These are phyloP conservation scores for Puya raimondii DNA, from an alignment of 176 grass and related monocot species.

Conservation along the genomic window DNA sequence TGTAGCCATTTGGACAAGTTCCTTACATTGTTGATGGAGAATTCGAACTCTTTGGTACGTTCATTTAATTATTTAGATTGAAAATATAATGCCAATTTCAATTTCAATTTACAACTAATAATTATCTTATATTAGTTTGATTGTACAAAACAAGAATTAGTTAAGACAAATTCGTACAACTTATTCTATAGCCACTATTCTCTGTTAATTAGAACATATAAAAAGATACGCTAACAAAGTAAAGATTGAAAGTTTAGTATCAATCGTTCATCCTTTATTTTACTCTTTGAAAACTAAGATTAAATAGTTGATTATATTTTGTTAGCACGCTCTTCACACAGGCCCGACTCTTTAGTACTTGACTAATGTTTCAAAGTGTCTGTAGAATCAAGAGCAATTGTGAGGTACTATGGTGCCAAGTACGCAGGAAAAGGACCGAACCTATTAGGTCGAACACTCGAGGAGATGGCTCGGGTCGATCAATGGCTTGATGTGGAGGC, in stretches of 20 bases:
- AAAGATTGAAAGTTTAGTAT: too few relatives aligned
- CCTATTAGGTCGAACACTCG: constrained; percentile 11
- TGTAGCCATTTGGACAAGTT: constrained; percentile 23
- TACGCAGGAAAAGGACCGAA: not conserved
- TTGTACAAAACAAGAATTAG: too few relatives aligned
- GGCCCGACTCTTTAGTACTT: not conserved
- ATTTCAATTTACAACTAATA: too few relatives aligned
- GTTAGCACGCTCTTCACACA: not conserved
- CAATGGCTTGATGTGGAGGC: constrained; percentile 24
- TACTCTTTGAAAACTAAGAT: too few relatives aligned
- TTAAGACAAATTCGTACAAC: too few relatives aligned
- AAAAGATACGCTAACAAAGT: too few relatives aligned
- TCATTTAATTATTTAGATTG: not conserved
- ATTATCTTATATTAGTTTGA: too few relatives aligned
- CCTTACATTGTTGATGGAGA: constrained; percentile 18
- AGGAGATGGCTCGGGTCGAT: constrained; percentile 19
- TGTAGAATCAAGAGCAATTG: constrained; percentile 17
- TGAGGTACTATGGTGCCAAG: constrained; percentile 17
- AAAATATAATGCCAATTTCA: not conserved
- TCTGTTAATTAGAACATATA: too few relatives aligned
- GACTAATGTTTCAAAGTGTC: not conserved
- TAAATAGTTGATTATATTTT: too few relatives aligned
- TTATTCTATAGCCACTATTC: too few relatives aligned
- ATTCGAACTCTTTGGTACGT: constrained; percentile 18
- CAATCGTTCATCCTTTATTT: too few relatives aligned